Evolutionary conservation across 345 rosid genomes (phyloP), one percentile per base, ranked within the genome.

Genomic region (Eutrema yunnanense): DNA sequence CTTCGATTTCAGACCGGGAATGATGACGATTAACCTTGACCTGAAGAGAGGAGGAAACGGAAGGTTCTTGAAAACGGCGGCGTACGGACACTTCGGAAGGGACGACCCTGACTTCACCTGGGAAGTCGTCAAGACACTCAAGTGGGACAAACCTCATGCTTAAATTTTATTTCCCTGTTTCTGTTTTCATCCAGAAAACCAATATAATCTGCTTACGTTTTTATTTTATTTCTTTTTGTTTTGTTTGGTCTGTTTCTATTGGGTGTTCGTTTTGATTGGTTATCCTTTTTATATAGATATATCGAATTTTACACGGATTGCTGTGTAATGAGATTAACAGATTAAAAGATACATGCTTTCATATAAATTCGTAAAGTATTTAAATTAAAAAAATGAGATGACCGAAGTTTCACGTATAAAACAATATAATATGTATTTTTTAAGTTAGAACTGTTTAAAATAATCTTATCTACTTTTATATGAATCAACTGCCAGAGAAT

Each of bases 81-180:
- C 79, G 0, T 75, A 75, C 6, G 79, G 79, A 68, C 79, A 75
- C 19, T 75, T 75, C 11, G 79, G 79, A 60, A 69, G 79, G 14
- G 79, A 75, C 44, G 79, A 75, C 65, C 79, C 79, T 69, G 79
- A 75, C 9, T 75, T 75, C 74, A 75, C 79, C 33, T 75, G 75
- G 79, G 79, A 75, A 38, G 74, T 75, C 3, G 74, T 75, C 42
- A 75, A 75, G 79, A 71, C 79, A 50, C 71, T 75, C 59, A 75
- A 75, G 50, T 62, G 79, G 74, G 53, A 75, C 58, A 75, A 69
- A 69, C 74, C 79, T 53, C 69, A 54, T 38, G 79, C 73, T 42
- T 75, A 69, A 62, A 4, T 10, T 55, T 52, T 1, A 33, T 9
- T 37, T 19, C 54, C 47, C n/a, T 68, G 46, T 40, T 50, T 33